phyloP scores from a whole-genome alignment of 2,329 filamentous ascomycete species.

The Aureobasidium pullulans region DNA sequence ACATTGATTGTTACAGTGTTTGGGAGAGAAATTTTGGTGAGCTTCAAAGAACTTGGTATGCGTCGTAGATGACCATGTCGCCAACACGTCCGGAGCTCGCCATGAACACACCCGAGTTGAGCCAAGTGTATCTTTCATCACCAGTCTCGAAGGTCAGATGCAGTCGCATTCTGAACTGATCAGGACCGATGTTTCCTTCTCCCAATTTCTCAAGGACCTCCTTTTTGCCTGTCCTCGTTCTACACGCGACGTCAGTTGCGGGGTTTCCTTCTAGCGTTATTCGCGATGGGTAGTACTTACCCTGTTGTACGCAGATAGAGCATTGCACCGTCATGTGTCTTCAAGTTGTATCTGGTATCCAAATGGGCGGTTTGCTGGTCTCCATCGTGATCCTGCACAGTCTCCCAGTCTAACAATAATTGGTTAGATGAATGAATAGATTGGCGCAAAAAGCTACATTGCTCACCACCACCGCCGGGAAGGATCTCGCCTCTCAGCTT shows the following conservation, averaged over 20 bases:
- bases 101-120: constrained; percentile 22
- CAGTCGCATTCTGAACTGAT: constrained; percentile 25
- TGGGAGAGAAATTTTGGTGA: not conserved
- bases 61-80: constrained; percentile 22
- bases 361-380: constrained; percentile 24
- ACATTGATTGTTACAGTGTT: constrained; percentile 8
- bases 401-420: constrained; percentile 19
- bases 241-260: not conserved
- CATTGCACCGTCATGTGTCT: constrained; percentile 23
- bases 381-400: constrained; percentile 19
- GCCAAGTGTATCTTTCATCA: constrained; percentile 23
- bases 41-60: constrained; percentile 20
- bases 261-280: not conserved
- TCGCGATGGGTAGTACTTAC: not conserved
- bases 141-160: constrained; percentile 25
- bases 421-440: not conserved
- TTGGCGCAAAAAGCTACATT: not conserved
- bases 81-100: constrained; percentile 19
- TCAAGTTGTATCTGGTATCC: constrained; percentile 24
- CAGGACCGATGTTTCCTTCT: constrained; percentile 19
- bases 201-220: constrained; percentile 20
- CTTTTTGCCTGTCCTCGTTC: constrained; percentile 21
- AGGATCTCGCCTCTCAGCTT: constrained; percentile 19
- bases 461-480: constrained; percentile 20
- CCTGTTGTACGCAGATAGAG: constrained; percentile 25